A percentile compares a stretch with the other conserved stretches of the same genome.
Conservation (phyloP, 2,329 filamentous ascomycete species). For the Aspergillus niger region DNA sequence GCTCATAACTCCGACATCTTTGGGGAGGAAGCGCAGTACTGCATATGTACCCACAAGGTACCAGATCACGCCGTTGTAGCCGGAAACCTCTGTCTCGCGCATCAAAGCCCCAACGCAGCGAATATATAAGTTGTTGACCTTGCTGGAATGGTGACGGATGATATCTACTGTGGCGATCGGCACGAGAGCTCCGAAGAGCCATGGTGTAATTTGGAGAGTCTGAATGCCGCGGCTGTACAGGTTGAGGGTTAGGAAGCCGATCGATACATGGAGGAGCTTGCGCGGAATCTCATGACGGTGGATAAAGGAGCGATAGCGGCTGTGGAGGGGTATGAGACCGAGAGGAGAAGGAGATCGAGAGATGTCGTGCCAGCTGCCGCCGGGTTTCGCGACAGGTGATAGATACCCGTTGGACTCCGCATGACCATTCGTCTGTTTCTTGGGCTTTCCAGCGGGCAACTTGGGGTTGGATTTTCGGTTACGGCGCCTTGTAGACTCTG, state of each 20-base stretch:
- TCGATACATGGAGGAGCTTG: conserved; percentile 91
- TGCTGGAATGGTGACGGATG: conserved; percentile 76
- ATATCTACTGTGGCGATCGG: conserved; percentile 83
- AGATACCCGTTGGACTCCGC: conserved; percentile 41
- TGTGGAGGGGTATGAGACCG: conserved; percentile 91
- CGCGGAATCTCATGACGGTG: conserved; percentile 97
- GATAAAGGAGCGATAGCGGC: conserved; percentile 86
- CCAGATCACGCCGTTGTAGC: conserved; percentile 96
- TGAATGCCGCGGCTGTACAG: conserved; percentile 81
- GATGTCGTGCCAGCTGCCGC: conserved; percentile 79
- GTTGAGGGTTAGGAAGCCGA: conserved; percentile 88
- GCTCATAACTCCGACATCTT: conserved; percentile 87
- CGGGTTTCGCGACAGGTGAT: conserved; percentile 42
- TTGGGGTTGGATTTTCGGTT: conserved; percentile 45
- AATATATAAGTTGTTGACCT: conserved; percentile 87
- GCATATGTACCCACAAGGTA: conserved; percentile 90
- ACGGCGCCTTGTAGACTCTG: conserved; percentile 53
- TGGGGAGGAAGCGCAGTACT: conserved; percentile 83
- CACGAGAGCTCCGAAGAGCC: conserved; percentile 75
- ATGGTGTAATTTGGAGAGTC: conserved; percentile 75
- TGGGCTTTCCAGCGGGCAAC: conserved; percentile 43
- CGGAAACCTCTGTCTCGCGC: conserved; percentile 91
- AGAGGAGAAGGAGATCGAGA: conserved; percentile 90
- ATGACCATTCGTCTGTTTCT: conserved; percentile 41
- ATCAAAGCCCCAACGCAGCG: conserved; percentile 82